Base-by-base conservation (phyloP, 2,329 filamentous ascomycete genomes). In the Aspergillus pseudonomiae region DNA sequence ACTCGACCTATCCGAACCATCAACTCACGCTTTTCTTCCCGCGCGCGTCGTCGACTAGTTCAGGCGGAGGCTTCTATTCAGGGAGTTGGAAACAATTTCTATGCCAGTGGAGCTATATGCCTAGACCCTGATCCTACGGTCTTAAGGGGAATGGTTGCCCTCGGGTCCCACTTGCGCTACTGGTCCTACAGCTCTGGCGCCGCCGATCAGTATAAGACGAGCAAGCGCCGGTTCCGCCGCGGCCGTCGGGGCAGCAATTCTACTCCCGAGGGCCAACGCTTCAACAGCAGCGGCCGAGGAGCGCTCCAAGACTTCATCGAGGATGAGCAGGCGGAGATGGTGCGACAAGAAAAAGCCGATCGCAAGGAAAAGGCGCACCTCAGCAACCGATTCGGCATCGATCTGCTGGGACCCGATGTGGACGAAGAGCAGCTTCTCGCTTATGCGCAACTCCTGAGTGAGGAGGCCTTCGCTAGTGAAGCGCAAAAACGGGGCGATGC, bases 141-240 rank as follows among this genome's bases (percentile, higher is more conserved):
- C 0, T 85, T 99, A 16, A 89, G 94, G 41, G 95, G 95, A 6
- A 88, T 97, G 65, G 89, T 97, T 1, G 91, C 94, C 0, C 88
- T 97, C 57, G 95, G 95, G 12, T 91, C 91, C 0, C 91, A 94
- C 72, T 80, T 99, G 21, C 91, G 93, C 14, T 98, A 93, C 76
- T 99, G 95, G 95, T 89, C 91, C 4, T 98, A 96, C 75, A 96
- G 92, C 76, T 94, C 93, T n/a, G 85, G 86, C 28, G 85, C 85
- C 11, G 90, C 90, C 0, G 89, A 91, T 71, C 89, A 93, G 65
- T 88, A 90, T 64, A 86, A 90, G 57, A 89, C 88, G 61, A 91
- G 87, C 66, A 97, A 96, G 78, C 90, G 93, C n/a, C 89, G 88
- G 10, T 80, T 90, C 16, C 89, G 92, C 43, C 89, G 92, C 63